phyloP scores from a whole-genome alignment of 2,329 filamentous ascomycete species.

The Fusarium hostae region DNA sequence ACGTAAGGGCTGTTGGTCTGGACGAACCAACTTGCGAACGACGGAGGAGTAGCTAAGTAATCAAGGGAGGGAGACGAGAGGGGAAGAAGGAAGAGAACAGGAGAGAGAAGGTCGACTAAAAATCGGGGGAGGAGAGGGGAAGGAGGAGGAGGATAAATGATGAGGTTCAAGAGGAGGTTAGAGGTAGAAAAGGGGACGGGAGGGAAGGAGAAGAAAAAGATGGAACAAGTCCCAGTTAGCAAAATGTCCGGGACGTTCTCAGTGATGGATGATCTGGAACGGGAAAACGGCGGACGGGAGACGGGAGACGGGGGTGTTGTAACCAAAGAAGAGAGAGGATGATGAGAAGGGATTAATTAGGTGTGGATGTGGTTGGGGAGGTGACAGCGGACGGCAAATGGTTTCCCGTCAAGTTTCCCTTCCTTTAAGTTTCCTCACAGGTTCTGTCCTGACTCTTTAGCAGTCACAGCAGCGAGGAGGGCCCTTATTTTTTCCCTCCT shows the following conservation, averaged over 20 bases:
- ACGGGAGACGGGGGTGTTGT: conserved; percentile 37
- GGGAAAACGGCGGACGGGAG: conserved; percentile 42
- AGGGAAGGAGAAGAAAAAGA: conserved; percentile 29
- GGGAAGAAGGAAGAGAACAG: conserved; percentile 10
- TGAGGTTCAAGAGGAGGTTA: conserved; percentile 15
- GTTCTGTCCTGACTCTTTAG: conserved; percentile 1
- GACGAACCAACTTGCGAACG: conserved; percentile 22
- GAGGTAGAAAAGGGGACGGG: conserved; percentile 18
- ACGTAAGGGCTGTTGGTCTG: conserved; percentile 28
- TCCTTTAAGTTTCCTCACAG: conserved; percentile 17
- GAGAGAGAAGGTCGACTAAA: conserved; percentile 22
- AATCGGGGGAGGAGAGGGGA: conserved; percentile 20
- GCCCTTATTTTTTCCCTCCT: conserved; percentile 38
- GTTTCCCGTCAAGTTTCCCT: conserved; percentile 37
- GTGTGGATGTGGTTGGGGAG: conserved; percentile 43
- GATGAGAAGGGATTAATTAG: conserved; percentile 38
- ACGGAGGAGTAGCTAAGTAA: conserved; percentile 22
- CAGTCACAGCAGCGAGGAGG: conserved; percentile 15
- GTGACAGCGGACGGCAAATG: conserved; percentile 37
- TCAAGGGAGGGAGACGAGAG: conserved; percentile 24
- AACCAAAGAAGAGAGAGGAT: conserved; percentile 4
- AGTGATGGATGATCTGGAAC: conserved; percentile 43
- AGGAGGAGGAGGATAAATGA: conserved; percentile 24
- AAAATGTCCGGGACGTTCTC: conserved; percentile 34
- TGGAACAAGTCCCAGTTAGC: conserved; percentile 28